Evolutionary conservation across 768 basidiomycete genomes (phyloP).

Genomic region (Amanita jacksonii): DNA sequence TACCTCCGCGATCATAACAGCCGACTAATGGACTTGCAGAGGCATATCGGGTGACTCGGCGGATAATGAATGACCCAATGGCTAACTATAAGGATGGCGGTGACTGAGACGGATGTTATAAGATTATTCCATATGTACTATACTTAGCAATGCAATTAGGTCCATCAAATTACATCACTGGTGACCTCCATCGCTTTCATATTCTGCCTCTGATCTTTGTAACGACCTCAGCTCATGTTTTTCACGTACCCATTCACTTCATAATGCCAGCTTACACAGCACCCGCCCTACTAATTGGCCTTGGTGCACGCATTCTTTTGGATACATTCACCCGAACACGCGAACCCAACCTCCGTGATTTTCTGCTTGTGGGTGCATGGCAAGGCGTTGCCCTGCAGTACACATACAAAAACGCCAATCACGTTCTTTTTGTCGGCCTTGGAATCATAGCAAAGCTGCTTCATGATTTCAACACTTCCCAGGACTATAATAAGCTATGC

Average conservation of each 20-base stretch:
- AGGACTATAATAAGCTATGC: slow-evolving; percentile 45
- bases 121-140: background rate
- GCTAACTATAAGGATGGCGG: slow-evolving; percentile 76
- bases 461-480: slow-evolving; percentile 46
- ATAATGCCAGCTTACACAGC: slow-evolving; percentile 40
- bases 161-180: too few relatives aligned
- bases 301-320: slow-evolving; percentile 63
- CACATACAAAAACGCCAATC: slow-evolving; percentile 43
- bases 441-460: slow-evolving; percentile 53
- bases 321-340: slow-evolving; percentile 43
- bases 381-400: slow-evolving; percentile 71
- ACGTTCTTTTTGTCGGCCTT: slow-evolving; percentile 47
- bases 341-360: slow-evolving; percentile 43
- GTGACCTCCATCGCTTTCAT: too few relatives aligned
- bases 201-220: too few relatives aligned
- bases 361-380: slow-evolving; percentile 61
- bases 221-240: slow-evolving; percentile 3
- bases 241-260: background rate
- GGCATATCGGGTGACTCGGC: slow-evolving; percentile 81
- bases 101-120: slow-evolving; percentile 10
- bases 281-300: slow-evolving; percentile 62
- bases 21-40: slow-evolving; percentile 37
- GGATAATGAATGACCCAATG: slow-evolving; percentile 84
- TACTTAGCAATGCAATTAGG: too few relatives aligned
- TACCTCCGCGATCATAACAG: slow-evolving; percentile 4